phyloP scores from a whole-genome alignment of 2,329 filamentous ascomycete genomes.

The Nannizzia gypsea region DNA sequence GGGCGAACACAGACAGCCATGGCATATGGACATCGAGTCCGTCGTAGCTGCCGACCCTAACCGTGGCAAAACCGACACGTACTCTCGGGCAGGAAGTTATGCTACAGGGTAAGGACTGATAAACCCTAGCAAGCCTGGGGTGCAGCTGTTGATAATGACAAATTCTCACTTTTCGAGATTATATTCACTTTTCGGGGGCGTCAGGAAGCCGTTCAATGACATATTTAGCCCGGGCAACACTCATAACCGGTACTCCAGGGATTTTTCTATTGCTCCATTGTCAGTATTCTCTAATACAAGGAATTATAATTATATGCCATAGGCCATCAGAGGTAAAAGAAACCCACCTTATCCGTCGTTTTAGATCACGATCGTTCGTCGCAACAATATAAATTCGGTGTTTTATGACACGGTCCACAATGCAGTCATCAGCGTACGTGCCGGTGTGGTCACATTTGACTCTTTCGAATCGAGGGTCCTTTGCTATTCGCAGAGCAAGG shows the following conservation, averaged over 20 bases:
- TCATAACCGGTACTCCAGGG: slow-evolving; percentile 57
- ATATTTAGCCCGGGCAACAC: slow-evolving; percentile 79
- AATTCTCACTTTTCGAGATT: background rate
- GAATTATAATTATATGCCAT: background rate
- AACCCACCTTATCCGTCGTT: slow-evolving; percentile 55
- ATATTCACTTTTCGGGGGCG: slow-evolving; percentile 52
- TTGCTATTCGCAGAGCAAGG: slow-evolving; percentile 70
- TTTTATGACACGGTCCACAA: slow-evolving; percentile 60
- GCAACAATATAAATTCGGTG: slow-evolving; percentile 68
- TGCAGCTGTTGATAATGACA: background rate
- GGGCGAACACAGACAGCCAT: too few species aligned
- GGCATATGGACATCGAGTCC: too few species aligned
- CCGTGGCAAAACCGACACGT: too few species aligned
- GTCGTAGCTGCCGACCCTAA: too few species aligned
- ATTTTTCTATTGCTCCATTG: slow-evolving; percentile 45
- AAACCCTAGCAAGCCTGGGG: background rate
- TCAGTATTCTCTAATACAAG: background rate
- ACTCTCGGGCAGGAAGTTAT: too few species aligned
- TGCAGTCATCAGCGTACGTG: slow-evolving; percentile 75
- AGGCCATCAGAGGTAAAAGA: background rate
- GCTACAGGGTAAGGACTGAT: background rate
- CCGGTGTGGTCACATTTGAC: slow-evolving; percentile 86
- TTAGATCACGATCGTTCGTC: slow-evolving; percentile 60
- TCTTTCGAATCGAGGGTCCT: slow-evolving; percentile 79
- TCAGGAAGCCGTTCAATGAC: slow-evolving; percentile 84